A percentile compares a stretch with the other conserved stretches of the same genome.
These are phyloP conservation scores for Amaranthus cruentus DNA, from an alignment of 148 eudicot species.

Conservation along the genomic window DNA sequence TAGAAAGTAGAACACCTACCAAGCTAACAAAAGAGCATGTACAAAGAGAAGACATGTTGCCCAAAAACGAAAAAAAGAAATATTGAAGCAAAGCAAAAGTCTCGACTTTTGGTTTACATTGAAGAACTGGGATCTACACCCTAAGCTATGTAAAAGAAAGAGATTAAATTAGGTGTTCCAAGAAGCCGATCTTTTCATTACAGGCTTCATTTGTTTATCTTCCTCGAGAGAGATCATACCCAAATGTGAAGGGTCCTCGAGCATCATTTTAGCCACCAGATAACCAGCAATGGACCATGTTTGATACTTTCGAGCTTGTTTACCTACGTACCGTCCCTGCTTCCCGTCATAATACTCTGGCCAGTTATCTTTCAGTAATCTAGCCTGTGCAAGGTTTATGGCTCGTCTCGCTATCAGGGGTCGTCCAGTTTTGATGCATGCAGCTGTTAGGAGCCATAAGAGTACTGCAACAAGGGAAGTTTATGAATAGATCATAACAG, in stretches of 20 bases:
- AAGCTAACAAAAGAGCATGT: too few relatives aligned
- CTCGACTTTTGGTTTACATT: too few relatives aligned
- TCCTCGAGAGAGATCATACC: slow-evolving; percentile 71
- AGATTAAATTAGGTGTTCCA: slow-evolving; percentile 30
- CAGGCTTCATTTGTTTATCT: slow-evolving; percentile 46
- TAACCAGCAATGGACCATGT: slow-evolving; percentile 74
- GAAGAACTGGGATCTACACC: not conserved
- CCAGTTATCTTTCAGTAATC: slow-evolving; percentile 47
- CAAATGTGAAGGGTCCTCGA: slow-evolving; percentile 74
- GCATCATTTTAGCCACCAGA: slow-evolving; percentile 66
- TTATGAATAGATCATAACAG: not conserved
- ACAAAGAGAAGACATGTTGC: too few relatives aligned
- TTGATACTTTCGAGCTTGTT: slow-evolving; percentile 59
- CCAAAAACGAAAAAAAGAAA: too few relatives aligned
- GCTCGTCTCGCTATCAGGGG: slow-evolving; percentile 57
- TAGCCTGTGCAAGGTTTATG: slow-evolving; percentile 55
- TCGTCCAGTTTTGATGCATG: slow-evolving; percentile 69
- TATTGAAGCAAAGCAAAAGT: too few relatives aligned
- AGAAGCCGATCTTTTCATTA: slow-evolving; percentile 46
- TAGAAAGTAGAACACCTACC: too few relatives aligned
- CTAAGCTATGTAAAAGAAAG: not conserved
- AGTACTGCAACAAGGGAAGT: slow-evolving; percentile 39
- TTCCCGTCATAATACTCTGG: slow-evolving; percentile 34
- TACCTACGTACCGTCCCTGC: slow-evolving; percentile 49
- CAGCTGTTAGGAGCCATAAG: slow-evolving; percentile 66